These are phyloP conservation scores for Thalassiosira sp. DNA, from an alignment of 352 stramenopile species.

Conservation along the genomic window DNA sequence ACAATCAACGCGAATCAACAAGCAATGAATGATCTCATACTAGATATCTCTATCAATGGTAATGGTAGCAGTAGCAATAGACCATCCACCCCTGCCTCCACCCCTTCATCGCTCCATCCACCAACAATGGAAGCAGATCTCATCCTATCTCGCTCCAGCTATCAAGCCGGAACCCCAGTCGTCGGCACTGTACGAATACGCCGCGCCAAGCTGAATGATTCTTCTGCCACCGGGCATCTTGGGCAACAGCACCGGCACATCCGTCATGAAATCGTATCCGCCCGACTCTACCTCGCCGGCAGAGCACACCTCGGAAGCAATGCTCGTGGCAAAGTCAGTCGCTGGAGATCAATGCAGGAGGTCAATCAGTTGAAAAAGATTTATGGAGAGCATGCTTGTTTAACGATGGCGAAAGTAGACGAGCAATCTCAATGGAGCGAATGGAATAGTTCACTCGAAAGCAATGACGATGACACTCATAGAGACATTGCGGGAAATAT, in stretches of 20 bases:
- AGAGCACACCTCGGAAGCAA: constrained; percentile 11
- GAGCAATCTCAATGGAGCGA: constrained; percentile 19
- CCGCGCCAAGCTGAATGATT: background rate
- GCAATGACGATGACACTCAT: background rate
- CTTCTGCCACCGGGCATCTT: background rate
- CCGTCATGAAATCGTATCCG: constrained; percentile 15
- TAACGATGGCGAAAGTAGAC: constrained; percentile 21
- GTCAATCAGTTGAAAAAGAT: constrained; percentile 32
- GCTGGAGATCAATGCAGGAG: constrained; percentile 27
- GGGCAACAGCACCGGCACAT: background rate
- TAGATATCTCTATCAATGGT: too few species aligned
- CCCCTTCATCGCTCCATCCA: too few species aligned
- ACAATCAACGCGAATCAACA: too few species aligned
- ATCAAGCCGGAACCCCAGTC: constrained; percentile 49
- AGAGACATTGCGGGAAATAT: background rate
- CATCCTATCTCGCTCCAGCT: constrained; percentile 56
- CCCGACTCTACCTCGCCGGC: constrained; percentile 28
- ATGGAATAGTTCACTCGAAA: constrained; percentile 10
- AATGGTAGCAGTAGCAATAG: too few species aligned
- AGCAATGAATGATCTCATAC: too few species aligned
- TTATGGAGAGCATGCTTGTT: constrained; percentile 35
- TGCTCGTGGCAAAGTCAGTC: constrained; percentile 8
- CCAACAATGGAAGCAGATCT: constrained; percentile 48
- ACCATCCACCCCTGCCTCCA: too few species aligned
- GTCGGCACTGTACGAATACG: constrained; percentile 58